phyloP scores from a whole-genome alignment of 2,329 filamentous ascomycete genomes.

The Penicillium sp. region DNA sequence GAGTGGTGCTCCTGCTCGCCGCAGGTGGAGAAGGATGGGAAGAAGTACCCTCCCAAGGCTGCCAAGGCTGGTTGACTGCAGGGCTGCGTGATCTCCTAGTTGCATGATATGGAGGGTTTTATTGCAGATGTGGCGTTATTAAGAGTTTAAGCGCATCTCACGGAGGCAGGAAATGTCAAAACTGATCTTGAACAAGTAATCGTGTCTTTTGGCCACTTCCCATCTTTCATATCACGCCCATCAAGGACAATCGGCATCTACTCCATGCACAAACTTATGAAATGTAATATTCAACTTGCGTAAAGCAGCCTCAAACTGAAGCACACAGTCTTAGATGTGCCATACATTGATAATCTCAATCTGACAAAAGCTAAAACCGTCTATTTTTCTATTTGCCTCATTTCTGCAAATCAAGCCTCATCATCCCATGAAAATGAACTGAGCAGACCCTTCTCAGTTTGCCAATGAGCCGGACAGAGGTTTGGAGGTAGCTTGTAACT shows the following conservation, averaged over 20 bases:
- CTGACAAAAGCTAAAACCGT: not conserved
- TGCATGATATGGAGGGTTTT: not conserved
- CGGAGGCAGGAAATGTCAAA: not conserved
- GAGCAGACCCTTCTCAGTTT: not conserved
- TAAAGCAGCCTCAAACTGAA: not conserved
- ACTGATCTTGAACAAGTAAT: not conserved
- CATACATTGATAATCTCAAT: slow-evolving; percentile 3
- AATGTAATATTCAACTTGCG: not conserved
- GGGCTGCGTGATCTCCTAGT: slow-evolving; percentile 22
- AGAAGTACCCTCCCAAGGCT: slow-evolving; percentile 65
- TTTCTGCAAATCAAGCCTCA: no score
- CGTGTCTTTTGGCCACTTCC: not conserved
- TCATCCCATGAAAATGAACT: no score
- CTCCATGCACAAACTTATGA: not conserved
- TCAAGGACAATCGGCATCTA: not conserved
- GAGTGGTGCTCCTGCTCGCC: slow-evolving; percentile 67
- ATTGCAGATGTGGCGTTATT: not conserved
- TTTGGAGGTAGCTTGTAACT: not conserved
- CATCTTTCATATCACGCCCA: not conserved
- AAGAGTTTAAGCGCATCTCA: not conserved
- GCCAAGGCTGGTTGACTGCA: slow-evolving; percentile 42
- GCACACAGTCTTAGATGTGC: slow-evolving; percentile 1
- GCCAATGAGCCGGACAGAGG: not conserved
- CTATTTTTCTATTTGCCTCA: not conserved
- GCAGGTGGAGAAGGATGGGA: slow-evolving; percentile 59